Percentiles rank a stretch among this genome's conserved stretches.
phyloP scores from a whole-genome alignment of 306 rosid species.

The Cajanus cajan region DNA sequence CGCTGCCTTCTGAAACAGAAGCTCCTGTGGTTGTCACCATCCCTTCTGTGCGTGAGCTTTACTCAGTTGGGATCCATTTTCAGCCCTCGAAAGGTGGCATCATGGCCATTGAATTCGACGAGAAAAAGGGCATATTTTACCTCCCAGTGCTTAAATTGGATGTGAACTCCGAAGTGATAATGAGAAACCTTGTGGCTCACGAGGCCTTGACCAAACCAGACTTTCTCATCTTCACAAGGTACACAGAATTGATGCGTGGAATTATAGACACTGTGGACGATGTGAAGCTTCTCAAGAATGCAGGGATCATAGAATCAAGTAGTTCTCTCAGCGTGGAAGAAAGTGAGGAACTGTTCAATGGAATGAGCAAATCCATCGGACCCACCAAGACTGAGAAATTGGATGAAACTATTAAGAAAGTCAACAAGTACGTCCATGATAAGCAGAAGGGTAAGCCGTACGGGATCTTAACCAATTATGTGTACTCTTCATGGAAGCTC shows the following conservation, averaged over 20 bases:
- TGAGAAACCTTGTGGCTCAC: constrained; percentile 38
- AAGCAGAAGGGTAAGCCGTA: background rate
- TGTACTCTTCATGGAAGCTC: constrained; percentile 17
- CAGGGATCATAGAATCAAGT: background rate
- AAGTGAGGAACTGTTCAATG: constrained; percentile 14
- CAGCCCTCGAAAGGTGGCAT: constrained; percentile 10
- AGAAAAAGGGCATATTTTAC: background rate
- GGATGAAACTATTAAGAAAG: background rate
- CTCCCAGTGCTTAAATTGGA: too few relatives aligned
- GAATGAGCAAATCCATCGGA: constrained; percentile 18
- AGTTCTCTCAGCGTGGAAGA: background rate
- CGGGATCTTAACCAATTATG: background rate
- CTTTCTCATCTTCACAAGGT: constrained; percentile 4
- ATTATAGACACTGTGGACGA: constrained; percentile 25
- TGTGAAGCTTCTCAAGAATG: constrained; percentile 7
- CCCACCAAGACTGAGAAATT: background rate
- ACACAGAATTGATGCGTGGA: constrained; percentile 30
- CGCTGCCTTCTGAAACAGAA: background rate
- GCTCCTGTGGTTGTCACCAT: background rate
- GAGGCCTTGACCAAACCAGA: constrained; percentile 28
- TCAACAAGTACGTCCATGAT: background rate
- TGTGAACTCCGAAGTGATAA: too few relatives aligned
- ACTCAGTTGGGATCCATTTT: background rate
- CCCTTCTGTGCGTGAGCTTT: constrained; percentile 3
- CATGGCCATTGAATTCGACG: background rate